Base-by-base conservation (phyloP, 306 rosid genomes). In the Trifolium fragiferum region DNA sequence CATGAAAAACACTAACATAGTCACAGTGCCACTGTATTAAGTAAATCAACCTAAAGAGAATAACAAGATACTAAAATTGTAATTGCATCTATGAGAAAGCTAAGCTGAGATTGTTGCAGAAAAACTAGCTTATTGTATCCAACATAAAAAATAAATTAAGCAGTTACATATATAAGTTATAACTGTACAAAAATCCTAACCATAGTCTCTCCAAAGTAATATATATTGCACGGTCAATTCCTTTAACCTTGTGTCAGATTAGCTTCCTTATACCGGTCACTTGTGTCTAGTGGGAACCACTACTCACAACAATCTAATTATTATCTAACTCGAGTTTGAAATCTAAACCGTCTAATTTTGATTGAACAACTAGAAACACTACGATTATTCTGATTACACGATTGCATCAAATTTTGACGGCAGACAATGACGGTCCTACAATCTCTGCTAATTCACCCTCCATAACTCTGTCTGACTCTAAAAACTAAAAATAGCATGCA, bases 201-300 rank as follows among this genome's bases (percentile, higher is more conserved):
- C 47, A 74, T 10, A 70, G 19, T 55, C 35, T 73, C 47, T 51
- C 27, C 58, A 6, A 32, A 32, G 37, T 32, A 4, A 32, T 11
- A 20, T 20, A 12, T 58, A 13, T 68, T 15, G 85, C 84, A 80
- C 55, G 35, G 84, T 35, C 55, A 57, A 77, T 75, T 73, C 37
- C 62, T 73, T 58, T 83, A 82, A 76, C 76, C 82, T 70, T 38
- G 59, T 76, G 92, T 88, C 72, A 82, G 35, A 54, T 87, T 83
- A 87, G 77, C 68, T 62, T 70, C 40, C 44, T 21, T 33, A 32
- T 54, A 10, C 54, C 38, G 43, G n/a, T 54, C 16, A 12, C 50
- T 69, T 13, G 27, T 65, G 50, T 33, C 27, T 38, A 25, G 46
- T 64, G 38, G 68, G 21, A 65, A 51, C 82, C 37, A 51, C 66